phyloP scores from a whole-genome alignment of 2,329 filamentous ascomycete species.

The Fusarium paranaense region DNA sequence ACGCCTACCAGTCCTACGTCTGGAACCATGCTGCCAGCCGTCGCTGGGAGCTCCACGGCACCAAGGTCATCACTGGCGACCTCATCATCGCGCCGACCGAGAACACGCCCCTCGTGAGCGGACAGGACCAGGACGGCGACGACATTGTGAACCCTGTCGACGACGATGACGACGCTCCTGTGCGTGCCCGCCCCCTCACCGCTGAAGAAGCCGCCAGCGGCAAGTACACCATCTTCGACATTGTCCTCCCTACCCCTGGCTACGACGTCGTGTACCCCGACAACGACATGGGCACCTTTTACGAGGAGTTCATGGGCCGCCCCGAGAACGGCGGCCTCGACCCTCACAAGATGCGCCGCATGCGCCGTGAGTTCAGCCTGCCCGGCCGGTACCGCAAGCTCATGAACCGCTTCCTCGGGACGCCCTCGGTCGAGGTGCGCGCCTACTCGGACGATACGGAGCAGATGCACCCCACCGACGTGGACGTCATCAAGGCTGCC shows the following conservation, averaged over 20 bases:
- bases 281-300: constrained; percentile 87
- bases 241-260: constrained; percentile 92
- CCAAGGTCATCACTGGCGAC: constrained; percentile 84
- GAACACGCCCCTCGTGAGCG: constrained; percentile 54
- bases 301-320: constrained; percentile 86
- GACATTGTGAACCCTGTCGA: constrained; percentile 57
- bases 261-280: constrained; percentile 88
- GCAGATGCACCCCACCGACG: constrained; percentile 90
- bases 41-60: constrained; percentile 81
- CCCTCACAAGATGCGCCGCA: constrained; percentile 87
- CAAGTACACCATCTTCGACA: constrained; percentile 83
- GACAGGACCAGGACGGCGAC: constrained; percentile 71
- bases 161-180: constrained; percentile 57
- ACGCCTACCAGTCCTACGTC: constrained; percentile 94
- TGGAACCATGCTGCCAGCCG: constrained; percentile 90
- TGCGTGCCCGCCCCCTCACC: constrained; percentile 77
- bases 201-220: constrained; percentile 83
- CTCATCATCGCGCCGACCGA: constrained; percentile 71
- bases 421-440: constrained; percentile 75
- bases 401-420: constrained; percentile 76
- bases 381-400: constrained; percentile 90
- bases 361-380: constrained; percentile 88
- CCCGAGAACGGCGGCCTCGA: constrained; percentile 82
- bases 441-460: constrained; percentile 77
- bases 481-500: constrained; percentile 72